Evolutionary conservation across 2,329 filamentous ascomycete genomes (phyloP), one percentile per base, ranked within the genome.

Genomic region (Cadophora malorum): DNA sequence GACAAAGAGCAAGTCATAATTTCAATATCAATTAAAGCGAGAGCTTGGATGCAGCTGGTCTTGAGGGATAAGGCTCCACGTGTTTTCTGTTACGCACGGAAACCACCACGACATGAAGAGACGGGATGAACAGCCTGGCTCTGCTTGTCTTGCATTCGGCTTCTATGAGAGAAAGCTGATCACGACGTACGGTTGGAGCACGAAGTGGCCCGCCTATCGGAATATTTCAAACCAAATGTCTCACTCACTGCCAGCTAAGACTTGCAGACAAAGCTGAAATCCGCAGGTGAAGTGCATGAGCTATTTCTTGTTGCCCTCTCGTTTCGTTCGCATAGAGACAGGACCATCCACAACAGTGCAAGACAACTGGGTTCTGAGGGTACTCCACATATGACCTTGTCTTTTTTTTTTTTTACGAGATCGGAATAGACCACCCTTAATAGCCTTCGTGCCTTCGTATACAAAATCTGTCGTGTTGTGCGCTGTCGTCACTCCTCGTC

Each of bases 241-340:
- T 58, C 55, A 56, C 55, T 58, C 55, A 56, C 33, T 38, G 16
- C 52, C 52, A 55, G 52, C 52, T n/a, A 55, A 55, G 25, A 19
- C 14, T 19, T 55, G n/a, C 55, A 58, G 55, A n/a, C 55, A 58
- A 58, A 38, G 55, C 55, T 58, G 55, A 58, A 21, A 12, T 31
- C 55, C 14, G 53, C 28, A 56, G 28, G 28, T 56, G 53, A 41
- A 38, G 16, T 35, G 16, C 55, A 23, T 58, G n/a, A 16, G 12
- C 28, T n/a, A 16, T 31, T n/a, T 33, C 28, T 55, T 33, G 25
- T 14, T n/a, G 16, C 16, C 14, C 28, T 31, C 19, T 33, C 28
- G 12, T 38, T 38, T 38, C 35, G 12, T 10, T 38, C 35, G 12
- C 2, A 14, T 38, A 38, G 35, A 9, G 35, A 9, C 4, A 14